Evolutionary conservation across 805 yeast genomes (phyloP).

Genomic region (Saccharomycopsis lassenensis): DNA sequence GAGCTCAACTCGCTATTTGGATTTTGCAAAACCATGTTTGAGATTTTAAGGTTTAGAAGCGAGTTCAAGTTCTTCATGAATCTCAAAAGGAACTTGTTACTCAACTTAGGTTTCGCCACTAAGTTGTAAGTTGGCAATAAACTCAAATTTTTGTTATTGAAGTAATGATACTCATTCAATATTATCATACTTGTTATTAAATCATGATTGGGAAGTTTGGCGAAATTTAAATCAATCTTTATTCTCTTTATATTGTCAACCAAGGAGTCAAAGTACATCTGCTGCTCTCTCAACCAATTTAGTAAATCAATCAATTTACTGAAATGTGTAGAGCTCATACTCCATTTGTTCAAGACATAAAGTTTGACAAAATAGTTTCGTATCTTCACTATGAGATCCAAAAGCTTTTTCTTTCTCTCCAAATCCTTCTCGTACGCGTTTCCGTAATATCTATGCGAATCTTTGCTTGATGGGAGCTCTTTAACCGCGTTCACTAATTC

Average conservation of each 20-base stretch:
- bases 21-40: constrained; percentile 6
- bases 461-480: constrained; percentile 10
- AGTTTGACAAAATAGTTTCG: constrained; percentile 78
- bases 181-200: constrained; percentile 81
- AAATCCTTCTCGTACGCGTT: constrained; percentile 17
- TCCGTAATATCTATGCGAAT: constrained; percentile 14
- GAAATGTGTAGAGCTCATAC: constrained; percentile 58
- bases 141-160: constrained; percentile 9
- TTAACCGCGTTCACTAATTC: constrained; percentile 12
- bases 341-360: constrained; percentile 85
- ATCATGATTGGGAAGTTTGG: constrained; percentile 90
- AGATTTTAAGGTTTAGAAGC: constrained; percentile 12
- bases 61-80: constrained; percentile 9
- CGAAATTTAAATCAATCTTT: constrained; percentile 25
- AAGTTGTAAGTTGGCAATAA: constrained; percentile 16
- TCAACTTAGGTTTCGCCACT: constrained; percentile 1
- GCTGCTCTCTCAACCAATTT: constrained; percentile 78
- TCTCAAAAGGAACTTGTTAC: constrained; percentile 6
- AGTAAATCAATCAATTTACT: constrained; percentile 73
- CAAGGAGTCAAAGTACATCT: constrained; percentile 55
- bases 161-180: constrained; percentile 43
- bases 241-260: constrained; percentile 32
- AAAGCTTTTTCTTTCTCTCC: constrained; percentile 44
- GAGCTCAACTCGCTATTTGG: not conserved
- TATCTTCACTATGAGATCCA: constrained; percentile 56